Evolutionary conservation across 1,284 basidiomycete species (phyloP).

Genomic region (Cutaneotrichosporon cutaneum): DNA sequence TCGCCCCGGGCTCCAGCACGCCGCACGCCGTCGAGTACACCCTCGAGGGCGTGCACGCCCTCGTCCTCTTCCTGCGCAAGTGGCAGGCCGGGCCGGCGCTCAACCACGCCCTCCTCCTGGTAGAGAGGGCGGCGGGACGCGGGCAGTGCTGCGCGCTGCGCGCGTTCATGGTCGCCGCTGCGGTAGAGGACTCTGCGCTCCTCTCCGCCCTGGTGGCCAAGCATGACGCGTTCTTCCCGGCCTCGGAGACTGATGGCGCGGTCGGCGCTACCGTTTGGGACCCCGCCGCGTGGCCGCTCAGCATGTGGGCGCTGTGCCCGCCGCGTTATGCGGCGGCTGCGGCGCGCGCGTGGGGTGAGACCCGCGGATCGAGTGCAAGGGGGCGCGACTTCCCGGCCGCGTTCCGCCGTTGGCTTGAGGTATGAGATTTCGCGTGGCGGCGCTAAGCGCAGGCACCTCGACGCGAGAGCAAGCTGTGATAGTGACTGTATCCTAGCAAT

Average conservation of each 20-base stretch:
- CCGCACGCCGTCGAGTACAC: background rate
- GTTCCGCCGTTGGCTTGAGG: background rate
- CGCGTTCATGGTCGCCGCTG: conserved; percentile 2
- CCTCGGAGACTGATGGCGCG: background rate
- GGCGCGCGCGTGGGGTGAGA: background rate
- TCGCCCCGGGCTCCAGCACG: background rate
- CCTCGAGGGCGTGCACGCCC: background rate
- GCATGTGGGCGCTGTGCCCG: background rate
- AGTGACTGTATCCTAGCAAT: background rate
- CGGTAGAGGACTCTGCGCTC: background rate
- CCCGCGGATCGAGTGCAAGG: background rate
- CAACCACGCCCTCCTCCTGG: background rate
- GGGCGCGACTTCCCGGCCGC: background rate
- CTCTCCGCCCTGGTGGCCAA: background rate
- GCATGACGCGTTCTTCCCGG: conserved; percentile 5
- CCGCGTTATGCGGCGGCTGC: background rate
- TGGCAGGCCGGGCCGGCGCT: background rate
- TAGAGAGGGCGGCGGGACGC: background rate
- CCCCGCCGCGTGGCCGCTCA: background rate
- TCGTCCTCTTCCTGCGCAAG: conserved; percentile 6
- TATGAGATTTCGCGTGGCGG: background rate
- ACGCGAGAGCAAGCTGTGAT: background rate
- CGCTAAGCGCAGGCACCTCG: background rate
- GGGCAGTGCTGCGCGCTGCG: background rate
- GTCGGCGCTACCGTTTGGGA: background rate